Evolutionary conservation across 1,284 basidiomycete genomes (phyloP), one percentile per base, ranked within the genome.

Genomic region (Xerocomus minutiporus): DNA sequence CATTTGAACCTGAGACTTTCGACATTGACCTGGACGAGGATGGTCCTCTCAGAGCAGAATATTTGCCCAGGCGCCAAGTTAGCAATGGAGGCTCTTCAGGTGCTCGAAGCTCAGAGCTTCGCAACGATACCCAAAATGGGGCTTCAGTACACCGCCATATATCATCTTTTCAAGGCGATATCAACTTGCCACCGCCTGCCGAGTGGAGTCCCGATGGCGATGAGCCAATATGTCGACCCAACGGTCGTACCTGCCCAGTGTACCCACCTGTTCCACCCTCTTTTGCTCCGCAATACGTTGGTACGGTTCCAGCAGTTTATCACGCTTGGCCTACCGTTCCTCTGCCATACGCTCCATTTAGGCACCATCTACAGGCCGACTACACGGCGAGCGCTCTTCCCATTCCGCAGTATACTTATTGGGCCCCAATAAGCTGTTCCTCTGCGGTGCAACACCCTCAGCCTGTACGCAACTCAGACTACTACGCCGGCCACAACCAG

Each of bases 11-110:
- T 0, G 82, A 84, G 53, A 74, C 77, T 1, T 64, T 81, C 49
- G 86, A 88, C 59, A 86, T 91, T 49, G 82, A 91, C 68, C 72
- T 91, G 42, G 88, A 91, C 60, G 85, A 88, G 62, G 86, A 89
- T 63, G 88, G 88, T 6, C 88, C 88, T 28, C 73, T 91, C 46
- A 74, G 87, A 50, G 84, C 88, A 63, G 88, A 91, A 62, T 91
- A 91, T 57, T 65, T 90, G 52, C 88, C 88, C 11, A 81, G 74
- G 58, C 83, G 86, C 48, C 83, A 83, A 48, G 65, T 74, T 52
- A 55, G 63, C 48, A 59, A 61, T 26, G 63, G 49, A 25, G 53
- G 54, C 13, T 58, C 52, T 28, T 50, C 46, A 1, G 41, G 50
- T 29, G 44, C 48, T 25, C 34, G 41, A 35, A 44, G n/a, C 9